Conservation (phyloP, 2,329 filamentous ascomycete species). For the Rosellinia necatrix region DNA sequence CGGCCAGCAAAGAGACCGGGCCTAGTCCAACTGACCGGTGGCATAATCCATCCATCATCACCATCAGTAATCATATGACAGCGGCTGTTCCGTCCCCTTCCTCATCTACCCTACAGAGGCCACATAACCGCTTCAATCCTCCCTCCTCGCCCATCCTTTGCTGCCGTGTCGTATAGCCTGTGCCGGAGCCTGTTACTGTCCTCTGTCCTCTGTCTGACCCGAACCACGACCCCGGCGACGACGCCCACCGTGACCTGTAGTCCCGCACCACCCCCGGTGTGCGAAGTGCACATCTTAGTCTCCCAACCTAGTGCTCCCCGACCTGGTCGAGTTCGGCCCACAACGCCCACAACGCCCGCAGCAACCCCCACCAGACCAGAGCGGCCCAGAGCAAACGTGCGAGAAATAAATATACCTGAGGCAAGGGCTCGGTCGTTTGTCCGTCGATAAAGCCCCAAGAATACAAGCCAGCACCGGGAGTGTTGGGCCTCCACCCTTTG, state of each 20-base stretch:
- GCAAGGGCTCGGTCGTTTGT: slow-evolving; percentile 22
- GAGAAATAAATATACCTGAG: slow-evolving; percentile 34
- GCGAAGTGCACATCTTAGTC: too few species aligned
- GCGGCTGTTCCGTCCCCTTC: neutral
- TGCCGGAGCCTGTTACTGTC: neutral
- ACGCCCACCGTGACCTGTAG: slow-evolving; percentile 1
- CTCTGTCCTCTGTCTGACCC: slow-evolving; percentile 15
- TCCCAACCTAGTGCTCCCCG: too few species aligned
- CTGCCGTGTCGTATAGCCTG: neutral
- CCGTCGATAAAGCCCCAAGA: too few species aligned
- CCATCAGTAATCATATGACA: slow-evolving; percentile 13
- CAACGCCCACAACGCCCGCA: slow-evolving; percentile 24
- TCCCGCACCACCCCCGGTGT: too few species aligned
- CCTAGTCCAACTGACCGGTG: too few species aligned
- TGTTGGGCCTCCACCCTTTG: neutral
- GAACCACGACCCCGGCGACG: slow-evolving; percentile 9
- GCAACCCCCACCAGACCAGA: slow-evolving; percentile 32
- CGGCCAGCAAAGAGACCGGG: slow-evolving; percentile 9
- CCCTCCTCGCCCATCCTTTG: neutral
- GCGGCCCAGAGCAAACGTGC: slow-evolving; percentile 27
- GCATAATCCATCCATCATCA: too few species aligned
- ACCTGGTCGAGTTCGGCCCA: slow-evolving; percentile 30
- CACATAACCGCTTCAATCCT: neutral
- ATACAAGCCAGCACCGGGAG: neutral
- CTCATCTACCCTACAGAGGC: neutral